Conservation (phyloP, 2,329 filamentous ascomycete genomes). For the Fusarium euwallaceae region DNA sequence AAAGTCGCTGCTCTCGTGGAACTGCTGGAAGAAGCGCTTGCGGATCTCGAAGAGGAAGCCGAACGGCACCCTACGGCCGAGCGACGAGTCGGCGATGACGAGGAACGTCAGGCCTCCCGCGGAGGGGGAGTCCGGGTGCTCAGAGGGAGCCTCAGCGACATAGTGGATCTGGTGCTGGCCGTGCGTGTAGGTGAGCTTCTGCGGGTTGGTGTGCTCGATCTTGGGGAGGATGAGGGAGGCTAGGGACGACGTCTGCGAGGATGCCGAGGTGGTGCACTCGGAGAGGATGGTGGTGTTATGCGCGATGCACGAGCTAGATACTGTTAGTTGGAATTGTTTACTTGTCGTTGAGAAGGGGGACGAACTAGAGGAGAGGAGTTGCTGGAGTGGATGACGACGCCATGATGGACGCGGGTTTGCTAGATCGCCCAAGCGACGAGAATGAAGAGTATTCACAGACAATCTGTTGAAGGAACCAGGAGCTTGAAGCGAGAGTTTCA, state of each 20-base stretch:
- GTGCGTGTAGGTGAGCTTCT: conserved; percentile 96
- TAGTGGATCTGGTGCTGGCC: conserved; percentile 95
- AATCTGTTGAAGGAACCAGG: not conserved
- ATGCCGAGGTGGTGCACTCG: conserved; percentile 90
- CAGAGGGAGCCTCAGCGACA: conserved; percentile 84
- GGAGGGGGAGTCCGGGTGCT: conserved; percentile 68
- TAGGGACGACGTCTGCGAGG: conserved; percentile 85
- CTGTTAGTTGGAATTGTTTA: conserved; percentile 10
- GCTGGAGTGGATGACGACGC: conserved; percentile 77
- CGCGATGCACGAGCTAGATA: conserved; percentile 86
- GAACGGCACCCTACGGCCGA: conserved; percentile 91
- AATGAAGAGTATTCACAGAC: not conserved
- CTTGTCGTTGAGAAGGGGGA: conserved; percentile 24
- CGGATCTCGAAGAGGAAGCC: conserved; percentile 93
- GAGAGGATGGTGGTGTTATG: conserved; percentile 92
- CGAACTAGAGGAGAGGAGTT: conserved; percentile 81
- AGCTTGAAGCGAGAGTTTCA: not conserved
- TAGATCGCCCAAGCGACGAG: not conserved
- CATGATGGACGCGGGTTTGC: conserved; percentile 60
- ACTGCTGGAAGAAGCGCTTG: conserved; percentile 83
- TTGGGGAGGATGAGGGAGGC: conserved; percentile 96
- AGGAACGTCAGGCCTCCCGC: conserved; percentile 91
- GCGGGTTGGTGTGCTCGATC: conserved; percentile 82
- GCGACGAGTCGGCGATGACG: conserved; percentile 83
- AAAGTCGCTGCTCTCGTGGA: conserved; percentile 78